These are phyloP conservation scores for Gardenia jasminoides DNA, from an alignment of 257 asterid genomes.

Conservation along the genomic window DNA sequence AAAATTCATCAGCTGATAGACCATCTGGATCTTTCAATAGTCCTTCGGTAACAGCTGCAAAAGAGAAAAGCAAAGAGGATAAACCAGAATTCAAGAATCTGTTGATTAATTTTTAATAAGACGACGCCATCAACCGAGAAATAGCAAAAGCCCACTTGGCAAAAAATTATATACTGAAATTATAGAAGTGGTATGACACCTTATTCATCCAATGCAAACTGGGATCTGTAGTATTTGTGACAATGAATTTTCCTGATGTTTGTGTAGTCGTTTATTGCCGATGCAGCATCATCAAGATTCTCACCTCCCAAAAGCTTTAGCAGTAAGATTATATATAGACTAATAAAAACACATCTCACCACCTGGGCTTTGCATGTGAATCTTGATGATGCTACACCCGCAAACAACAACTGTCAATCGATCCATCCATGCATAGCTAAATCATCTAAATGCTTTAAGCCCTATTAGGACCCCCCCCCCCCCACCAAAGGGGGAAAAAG, in stretches of 20 bases:
- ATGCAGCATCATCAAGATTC: slow-evolving; percentile 71
- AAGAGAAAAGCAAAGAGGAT: background rate
- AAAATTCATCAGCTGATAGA: background rate
- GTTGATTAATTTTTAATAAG: background rate
- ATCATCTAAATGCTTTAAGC: background rate
- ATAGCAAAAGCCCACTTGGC: slow-evolving; percentile 11
- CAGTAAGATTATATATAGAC: background rate
- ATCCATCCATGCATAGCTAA: slow-evolving; percentile 11
- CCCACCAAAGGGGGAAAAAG: background rate
- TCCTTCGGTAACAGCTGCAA: background rate
- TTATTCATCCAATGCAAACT: background rate
- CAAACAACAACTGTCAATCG: slow-evolving; percentile 38
- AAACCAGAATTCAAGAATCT: background rate
- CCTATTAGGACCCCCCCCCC: background rate
- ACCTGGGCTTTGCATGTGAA: slow-evolving; percentile 41
- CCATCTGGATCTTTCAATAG: background rate
- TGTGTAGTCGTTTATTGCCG: slow-evolving; percentile 36
- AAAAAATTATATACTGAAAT: background rate
- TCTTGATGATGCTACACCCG: slow-evolving; percentile 54
- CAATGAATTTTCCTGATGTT: background rate
- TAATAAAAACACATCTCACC: background rate
- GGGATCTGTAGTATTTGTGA: background rate
- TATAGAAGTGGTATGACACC: background rate
- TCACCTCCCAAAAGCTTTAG: slow-evolving; percentile 28
- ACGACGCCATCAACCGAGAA: background rate